These are phyloP conservation scores for Trifolium subterraneum DNA, from an alignment of 306 rosid species.

Conservation along the genomic window DNA sequence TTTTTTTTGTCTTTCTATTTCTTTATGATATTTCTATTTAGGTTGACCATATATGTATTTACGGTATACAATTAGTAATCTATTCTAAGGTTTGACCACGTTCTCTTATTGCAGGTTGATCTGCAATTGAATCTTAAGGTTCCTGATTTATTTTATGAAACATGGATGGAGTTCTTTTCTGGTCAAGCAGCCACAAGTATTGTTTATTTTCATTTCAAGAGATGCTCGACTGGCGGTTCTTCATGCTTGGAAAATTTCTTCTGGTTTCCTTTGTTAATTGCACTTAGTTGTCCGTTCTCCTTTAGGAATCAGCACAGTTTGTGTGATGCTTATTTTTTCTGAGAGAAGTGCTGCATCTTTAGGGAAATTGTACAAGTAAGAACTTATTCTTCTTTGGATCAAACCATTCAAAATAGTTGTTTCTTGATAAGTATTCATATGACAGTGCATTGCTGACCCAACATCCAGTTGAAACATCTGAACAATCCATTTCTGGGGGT, in stretches of 20 bases:
- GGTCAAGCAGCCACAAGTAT: conserved; percentile 77
- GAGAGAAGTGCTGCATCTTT: conserved; percentile 83
- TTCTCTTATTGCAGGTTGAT: conserved; percentile 55
- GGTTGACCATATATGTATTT: conserved; percentile 5
- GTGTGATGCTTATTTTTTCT: conserved; percentile 73
- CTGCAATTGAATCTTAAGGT: conserved; percentile 58
- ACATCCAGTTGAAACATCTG: conserved; percentile 58
- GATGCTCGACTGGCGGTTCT: conserved; percentile 89
- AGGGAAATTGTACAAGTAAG: conserved; percentile 72
- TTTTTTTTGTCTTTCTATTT: background rate
- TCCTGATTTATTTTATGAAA: conserved; percentile 55
- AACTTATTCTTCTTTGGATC: conserved; percentile 13
- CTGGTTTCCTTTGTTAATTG: conserved; percentile 90
- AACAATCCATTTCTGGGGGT: conserved; percentile 69
- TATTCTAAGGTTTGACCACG: background rate
- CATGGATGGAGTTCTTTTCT: conserved; percentile 76
- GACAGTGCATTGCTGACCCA: conserved; percentile 76
- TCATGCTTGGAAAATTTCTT: conserved; percentile 79
- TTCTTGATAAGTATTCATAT: conserved; percentile 40
- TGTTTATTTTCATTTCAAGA: conserved; percentile 79
- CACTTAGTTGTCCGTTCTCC: conserved; percentile 77
- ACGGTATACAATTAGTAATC: background rate
- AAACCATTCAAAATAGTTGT: conserved; percentile 23
- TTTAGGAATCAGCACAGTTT: conserved; percentile 72
- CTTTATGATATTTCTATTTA: background rate